Conservation (phyloP, 2,329 filamentous ascomycete genomes). For the Paecilomyces variotii region DNA sequence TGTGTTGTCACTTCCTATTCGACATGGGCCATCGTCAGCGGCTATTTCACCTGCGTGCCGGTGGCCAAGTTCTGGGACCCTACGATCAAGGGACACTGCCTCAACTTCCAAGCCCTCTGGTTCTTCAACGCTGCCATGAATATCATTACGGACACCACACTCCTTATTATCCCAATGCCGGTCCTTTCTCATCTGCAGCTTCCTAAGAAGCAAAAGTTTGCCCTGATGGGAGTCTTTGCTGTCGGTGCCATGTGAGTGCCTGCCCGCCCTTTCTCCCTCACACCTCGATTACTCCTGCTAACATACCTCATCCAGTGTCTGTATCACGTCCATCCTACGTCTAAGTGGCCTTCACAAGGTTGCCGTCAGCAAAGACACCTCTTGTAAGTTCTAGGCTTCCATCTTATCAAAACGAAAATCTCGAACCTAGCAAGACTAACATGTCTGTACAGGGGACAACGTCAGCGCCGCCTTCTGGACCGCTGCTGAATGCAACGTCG, state of each 20-base stretch:
- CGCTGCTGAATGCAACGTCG: constrained; percentile 35
- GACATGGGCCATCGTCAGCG: constrained; percentile 28
- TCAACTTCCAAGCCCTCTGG: constrained; percentile 34
- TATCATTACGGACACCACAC: constrained; percentile 35
- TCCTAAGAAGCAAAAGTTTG: constrained; percentile 33
- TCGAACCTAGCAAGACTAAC: constrained; percentile 5
- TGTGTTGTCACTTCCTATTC: constrained; percentile 20
- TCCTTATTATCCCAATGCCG: constrained; percentile 36
- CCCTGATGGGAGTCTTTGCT: constrained; percentile 34
- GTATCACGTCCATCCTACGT: constrained; percentile 25
- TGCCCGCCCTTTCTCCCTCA: not conserved
- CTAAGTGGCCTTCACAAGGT: constrained; percentile 18
- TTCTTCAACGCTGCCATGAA: constrained; percentile 35
- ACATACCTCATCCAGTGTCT: constrained; percentile 12
- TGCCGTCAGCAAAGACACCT: constrained; percentile 18
- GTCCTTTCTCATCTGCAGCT: constrained; percentile 32
- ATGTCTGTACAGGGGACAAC: constrained; percentile 13
- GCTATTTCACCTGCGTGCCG: constrained; percentile 35
- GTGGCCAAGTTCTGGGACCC: constrained; percentile 35
- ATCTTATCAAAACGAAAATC: not conserved
- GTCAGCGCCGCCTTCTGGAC: constrained; percentile 38
- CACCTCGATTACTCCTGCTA: not conserved
- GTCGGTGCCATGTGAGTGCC: constrained; percentile 31
- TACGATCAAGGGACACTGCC: constrained; percentile 25
- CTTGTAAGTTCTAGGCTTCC: constrained; percentile 11